Conservation (phyloP, 768 basidiomycete genomes). For the Mycena latifolia region DNA sequence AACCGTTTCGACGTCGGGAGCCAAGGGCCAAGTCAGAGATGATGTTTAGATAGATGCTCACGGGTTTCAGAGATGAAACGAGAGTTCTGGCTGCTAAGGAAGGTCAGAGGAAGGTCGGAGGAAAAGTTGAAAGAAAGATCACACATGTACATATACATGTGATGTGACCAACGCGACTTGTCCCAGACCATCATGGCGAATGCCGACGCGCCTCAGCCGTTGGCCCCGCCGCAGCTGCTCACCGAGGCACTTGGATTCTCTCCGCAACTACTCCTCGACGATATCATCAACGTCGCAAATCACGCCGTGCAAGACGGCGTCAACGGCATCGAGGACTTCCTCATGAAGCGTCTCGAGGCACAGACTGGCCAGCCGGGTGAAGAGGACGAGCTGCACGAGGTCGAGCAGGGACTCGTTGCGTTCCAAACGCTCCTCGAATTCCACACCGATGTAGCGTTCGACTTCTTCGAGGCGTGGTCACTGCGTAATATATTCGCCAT, state of each 20-base stretch:
- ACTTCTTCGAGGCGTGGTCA: constrained; percentile 93
- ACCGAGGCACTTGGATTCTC: constrained; percentile 87
- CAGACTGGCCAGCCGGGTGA: constrained; percentile 53
- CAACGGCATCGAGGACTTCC: constrained; percentile 83
- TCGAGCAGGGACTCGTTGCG: constrained; percentile 84
- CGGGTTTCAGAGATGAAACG: too few relatives aligned
- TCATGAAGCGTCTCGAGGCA: constrained; percentile 62
- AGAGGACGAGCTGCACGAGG: constrained; percentile 75
- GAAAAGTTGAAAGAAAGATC: too few relatives aligned
- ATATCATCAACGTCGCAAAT: constrained; percentile 87
- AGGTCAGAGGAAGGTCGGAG: too few relatives aligned
- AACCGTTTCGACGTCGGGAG: too few relatives aligned
- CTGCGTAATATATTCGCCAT: constrained; percentile 90
- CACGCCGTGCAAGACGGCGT: constrained; percentile 83
- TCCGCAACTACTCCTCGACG: constrained; percentile 87
- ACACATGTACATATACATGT: background rate
- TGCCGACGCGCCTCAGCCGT: constrained; percentile 23
- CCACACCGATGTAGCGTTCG: constrained; percentile 91
- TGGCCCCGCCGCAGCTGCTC: constrained; percentile 62
- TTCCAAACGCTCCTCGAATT: constrained; percentile 92
- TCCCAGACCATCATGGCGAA: constrained; percentile 8
- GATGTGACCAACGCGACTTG: constrained; percentile 16
- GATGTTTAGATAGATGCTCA: too few relatives aligned
- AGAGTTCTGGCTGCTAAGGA: too few relatives aligned
- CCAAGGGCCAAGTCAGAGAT: too few relatives aligned